Evolutionary conservation across 108 stramenopile species (phyloP).

Genomic region (Cyclotella atomus): DNA sequence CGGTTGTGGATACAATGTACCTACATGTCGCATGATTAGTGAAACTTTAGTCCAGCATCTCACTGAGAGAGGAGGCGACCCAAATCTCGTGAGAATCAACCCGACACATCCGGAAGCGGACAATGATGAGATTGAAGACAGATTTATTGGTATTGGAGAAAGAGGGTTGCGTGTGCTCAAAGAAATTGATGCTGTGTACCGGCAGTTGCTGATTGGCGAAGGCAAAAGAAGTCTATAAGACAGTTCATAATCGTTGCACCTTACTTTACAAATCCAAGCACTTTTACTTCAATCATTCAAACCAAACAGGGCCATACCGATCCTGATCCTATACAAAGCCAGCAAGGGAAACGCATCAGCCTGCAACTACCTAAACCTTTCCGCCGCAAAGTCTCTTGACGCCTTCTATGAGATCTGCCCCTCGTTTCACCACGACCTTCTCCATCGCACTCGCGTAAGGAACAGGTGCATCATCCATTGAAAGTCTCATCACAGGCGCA

Average conservation of each 20-base stretch:
- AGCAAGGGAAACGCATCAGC: neutral
- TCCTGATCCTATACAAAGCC: neutral
- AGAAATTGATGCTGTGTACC: conserved; percentile 28
- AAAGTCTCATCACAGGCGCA: conserved; percentile 65
- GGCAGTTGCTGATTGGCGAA: conserved; percentile 1
- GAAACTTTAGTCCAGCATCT: conserved; percentile 20
- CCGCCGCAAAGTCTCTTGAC: conserved; percentile 26
- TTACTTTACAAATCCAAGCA: too few relatives aligned
- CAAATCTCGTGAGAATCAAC: conserved; percentile 41
- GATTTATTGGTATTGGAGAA: conserved; percentile 38
- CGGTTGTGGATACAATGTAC: conserved; percentile 60
- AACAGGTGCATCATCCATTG: conserved; percentile 76
- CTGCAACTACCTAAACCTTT: conserved; percentile 14
- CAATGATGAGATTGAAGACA: conserved; percentile 22
- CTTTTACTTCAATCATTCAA: too few relatives aligned
- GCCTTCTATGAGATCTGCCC: conserved; percentile 44
- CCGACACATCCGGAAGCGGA: conserved; percentile 44
- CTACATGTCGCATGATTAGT: conserved; percentile 42
- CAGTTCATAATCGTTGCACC: too few relatives aligned
- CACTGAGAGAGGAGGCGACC: conserved; percentile 17
- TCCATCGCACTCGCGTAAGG: conserved; percentile 71
- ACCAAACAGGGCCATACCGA: too few relatives aligned
- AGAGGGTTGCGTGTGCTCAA: conserved; percentile 40
- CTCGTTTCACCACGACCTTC: conserved; percentile 56
- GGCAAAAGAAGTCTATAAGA: too few relatives aligned